phyloP scores from a whole-genome alignment of 768 basidiomycete species.

The Lactarius akahatsu region DNA sequence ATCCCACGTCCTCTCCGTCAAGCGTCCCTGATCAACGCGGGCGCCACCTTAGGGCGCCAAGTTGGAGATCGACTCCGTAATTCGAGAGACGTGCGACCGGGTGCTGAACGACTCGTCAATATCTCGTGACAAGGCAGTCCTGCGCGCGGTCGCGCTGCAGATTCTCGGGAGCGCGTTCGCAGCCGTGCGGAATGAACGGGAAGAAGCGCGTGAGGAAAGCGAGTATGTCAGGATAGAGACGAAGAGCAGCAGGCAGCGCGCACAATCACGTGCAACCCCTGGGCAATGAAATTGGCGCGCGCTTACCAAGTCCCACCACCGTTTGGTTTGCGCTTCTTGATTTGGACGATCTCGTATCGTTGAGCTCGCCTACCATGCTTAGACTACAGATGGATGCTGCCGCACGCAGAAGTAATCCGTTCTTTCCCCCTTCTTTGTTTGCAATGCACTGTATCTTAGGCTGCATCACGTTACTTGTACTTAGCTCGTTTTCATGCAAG shows the following conservation, averaged over 20 bases:
- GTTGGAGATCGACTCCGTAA: conserved; percentile 85
- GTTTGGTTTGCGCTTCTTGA: not conserved
- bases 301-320: not conserved
- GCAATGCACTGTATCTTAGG: conserved; percentile 24
- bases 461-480: conserved; percentile 10
- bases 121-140: conserved; percentile 54
- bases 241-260: conserved; percentile 54
- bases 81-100: conserved; percentile 86
- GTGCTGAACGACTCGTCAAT: conserved; percentile 61
- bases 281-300: not conserved
- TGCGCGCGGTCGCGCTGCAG: conserved; percentile 80
- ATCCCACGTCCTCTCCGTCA: not conserved
- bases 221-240: conserved; percentile 86
- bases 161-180: conserved; percentile 81
- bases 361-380: not conserved
- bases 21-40: not conserved
- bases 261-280: not conserved
- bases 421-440: not conserved
- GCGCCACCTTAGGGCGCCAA: conserved; percentile 66
- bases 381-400: not conserved
- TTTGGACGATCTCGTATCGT: not conserved
- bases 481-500: not conserved
- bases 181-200: conserved; percentile 62
- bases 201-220: conserved; percentile 52
- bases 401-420: conserved; percentile 4